Evolutionary conservation across 768 basidiomycete genomes (phyloP).

Genomic region (Suillus hirtellus): DNA sequence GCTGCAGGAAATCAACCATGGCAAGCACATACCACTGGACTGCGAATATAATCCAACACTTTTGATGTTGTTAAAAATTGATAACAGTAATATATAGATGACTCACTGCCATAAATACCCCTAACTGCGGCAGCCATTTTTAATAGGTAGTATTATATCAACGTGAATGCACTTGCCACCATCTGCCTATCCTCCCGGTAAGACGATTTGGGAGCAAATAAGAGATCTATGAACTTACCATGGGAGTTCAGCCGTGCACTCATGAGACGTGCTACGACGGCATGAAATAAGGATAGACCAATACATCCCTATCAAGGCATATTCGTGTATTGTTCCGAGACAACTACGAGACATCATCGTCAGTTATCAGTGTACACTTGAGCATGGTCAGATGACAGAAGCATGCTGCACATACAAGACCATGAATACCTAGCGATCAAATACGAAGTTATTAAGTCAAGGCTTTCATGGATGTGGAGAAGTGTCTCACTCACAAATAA

Average conservation of each 20-base stretch:
- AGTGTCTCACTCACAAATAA: constrained; percentile 15
- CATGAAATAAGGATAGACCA: constrained; percentile 9
- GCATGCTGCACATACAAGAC: not conserved
- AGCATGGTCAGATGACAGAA: not conserved
- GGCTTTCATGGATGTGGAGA: too few relatives aligned
- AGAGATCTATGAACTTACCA: not conserved
- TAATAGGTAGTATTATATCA: not conserved
- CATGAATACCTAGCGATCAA: not conserved
- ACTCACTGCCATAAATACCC: constrained; percentile 1
- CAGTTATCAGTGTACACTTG: not conserved
- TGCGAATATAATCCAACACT: constrained; percentile 22
- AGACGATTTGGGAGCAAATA: not conserved
- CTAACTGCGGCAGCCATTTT: not conserved
- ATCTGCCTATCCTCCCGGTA: not conserved
- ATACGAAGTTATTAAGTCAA: not conserved
- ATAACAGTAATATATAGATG: not conserved
- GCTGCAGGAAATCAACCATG: not conserved
- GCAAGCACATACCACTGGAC: constrained; percentile 21
- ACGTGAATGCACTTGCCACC: not conserved
- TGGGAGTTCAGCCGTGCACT: not conserved
- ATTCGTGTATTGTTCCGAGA: not conserved
- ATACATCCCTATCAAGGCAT: constrained; percentile 2
- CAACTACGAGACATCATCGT: not conserved
- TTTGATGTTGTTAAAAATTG: constrained; percentile 3
- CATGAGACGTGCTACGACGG: not conserved